These are phyloP conservation scores for Lentinula guzmanii DNA, from an alignment of 768 basidiomycete species.

Conservation along the genomic window DNA sequence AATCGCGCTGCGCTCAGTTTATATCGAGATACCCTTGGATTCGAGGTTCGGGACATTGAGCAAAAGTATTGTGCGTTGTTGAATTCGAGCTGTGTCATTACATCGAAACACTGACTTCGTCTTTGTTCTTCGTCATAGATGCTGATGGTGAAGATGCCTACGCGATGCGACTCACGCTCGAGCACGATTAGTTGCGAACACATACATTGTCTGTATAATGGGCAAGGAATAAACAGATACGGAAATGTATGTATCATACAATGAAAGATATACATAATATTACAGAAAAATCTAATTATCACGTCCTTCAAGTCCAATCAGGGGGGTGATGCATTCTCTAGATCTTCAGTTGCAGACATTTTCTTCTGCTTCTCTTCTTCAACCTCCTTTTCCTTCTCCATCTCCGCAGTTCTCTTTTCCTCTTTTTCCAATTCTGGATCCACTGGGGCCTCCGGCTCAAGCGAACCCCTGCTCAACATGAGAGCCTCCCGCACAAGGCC, in stretches of 20 bases:
- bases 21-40: conserved; percentile 89
- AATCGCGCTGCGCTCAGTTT: conserved; percentile 88
- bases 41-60: conserved; percentile 82
- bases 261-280: not conserved
- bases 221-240: too few relatives aligned
- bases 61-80: conserved; percentile 76
- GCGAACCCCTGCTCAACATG: conserved; percentile 19
- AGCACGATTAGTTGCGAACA: conserved; percentile 12
- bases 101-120: too few relatives aligned
- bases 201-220: not conserved
- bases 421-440: not conserved
- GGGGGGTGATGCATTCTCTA: not conserved
- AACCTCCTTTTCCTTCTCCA: not conserved
- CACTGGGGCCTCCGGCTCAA: not conserved
- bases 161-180: conserved; percentile 74
- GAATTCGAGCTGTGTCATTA: too few relatives aligned
- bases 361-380: not conserved
- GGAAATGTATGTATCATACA: not conserved
- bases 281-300: not conserved
- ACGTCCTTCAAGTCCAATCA: not conserved
- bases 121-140: conserved; percentile 39
- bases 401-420: not conserved
- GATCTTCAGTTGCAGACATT: not conserved
- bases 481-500: conserved; percentile 57
- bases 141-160: conserved; percentile 95